Base-by-base conservation (phyloP, 192 early-diverging fungal genomes). In the Oehlia diaphana region DNA sequence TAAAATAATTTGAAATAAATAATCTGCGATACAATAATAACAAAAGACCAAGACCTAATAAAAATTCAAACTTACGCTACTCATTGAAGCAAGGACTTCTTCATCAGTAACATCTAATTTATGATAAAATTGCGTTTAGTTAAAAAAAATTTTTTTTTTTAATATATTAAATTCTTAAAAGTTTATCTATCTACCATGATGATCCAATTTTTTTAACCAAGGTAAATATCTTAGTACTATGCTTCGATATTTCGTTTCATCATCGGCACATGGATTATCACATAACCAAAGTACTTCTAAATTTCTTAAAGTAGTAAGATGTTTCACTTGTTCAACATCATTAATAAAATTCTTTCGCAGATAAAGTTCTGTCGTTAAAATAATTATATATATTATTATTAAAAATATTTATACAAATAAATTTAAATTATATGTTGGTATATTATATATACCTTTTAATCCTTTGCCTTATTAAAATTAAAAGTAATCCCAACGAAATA, bases 201-300 rank as follows among this genome's bases (percentile, higher is more conserved):
- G 77, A 58, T 78, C 77, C 23, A 78, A 70, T 37, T 78, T 66
- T 39, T 69, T 78, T 47, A 78, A 31, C 77, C 77, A 78, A 53
- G 77, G 77, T 0, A 78, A 47, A 50, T 78, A 78, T 21, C 66
- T 63, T 10, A 78, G 19, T 9, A 78, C 44, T 31, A 21, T 33
- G 31, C 53, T 69, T 58, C 77, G 39, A 69, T 78, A 78, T 31
- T 78, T 23, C 28, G 37, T 49, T 61, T 78, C 64, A 69, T 78
- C 66, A 19, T 78, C 66, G 12, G 64, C 64, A 31, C 77, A 78
- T 50, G 77, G 77, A 23, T 78, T 78, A 69, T 78, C 77, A 47
- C 77, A 78, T 19, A 78, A 69, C 77, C 77, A 78, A 42, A 78
- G 50, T 33, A 78, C 67, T 37, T 78, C 35, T 64, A 78, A 69